Percentiles rank a stretch among this genome's conserved stretches.
Evolutionary conservation across 169 alveolate genomes (phyloP).

Genomic region (Babesia ovata): DNA sequence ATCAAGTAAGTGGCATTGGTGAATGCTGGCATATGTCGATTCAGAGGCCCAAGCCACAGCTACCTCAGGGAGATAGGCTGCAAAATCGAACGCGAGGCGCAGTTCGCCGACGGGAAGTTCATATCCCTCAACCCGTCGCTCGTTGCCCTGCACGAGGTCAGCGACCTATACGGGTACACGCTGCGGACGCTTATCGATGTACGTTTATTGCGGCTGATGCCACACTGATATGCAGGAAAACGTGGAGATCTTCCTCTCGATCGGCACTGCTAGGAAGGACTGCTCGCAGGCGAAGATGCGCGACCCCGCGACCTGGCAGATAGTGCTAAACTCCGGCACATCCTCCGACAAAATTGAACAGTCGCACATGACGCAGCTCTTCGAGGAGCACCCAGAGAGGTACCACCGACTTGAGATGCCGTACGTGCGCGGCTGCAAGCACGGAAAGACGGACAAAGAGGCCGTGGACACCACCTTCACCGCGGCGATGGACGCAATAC

Average conservation of each 20-base stretch:
- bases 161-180: constrained; percentile 43
- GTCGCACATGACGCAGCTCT: constrained; percentile 42
- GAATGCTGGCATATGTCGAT: neutral
- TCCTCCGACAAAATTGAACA: constrained; percentile 49
- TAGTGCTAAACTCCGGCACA: constrained; percentile 34
- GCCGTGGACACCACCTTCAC: constrained; percentile 52
- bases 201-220: neutral
- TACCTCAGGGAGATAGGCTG: constrained; percentile 71
- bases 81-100: constrained; percentile 70
- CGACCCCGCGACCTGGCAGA: constrained; percentile 49
- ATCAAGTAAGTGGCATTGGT: constrained; percentile 54
- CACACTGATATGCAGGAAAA: constrained; percentile 20
- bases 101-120: constrained; percentile 80
- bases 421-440: constrained; percentile 40
- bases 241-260: constrained; percentile 52
- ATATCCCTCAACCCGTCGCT: constrained; percentile 77
- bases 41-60: constrained; percentile 74
- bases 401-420: constrained; percentile 62
- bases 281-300: neutral
- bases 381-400: constrained; percentile 51
- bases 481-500: constrained; percentile 22
- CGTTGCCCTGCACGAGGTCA: constrained; percentile 78
- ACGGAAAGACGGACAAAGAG: constrained; percentile 55
- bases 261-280: constrained; percentile 39
- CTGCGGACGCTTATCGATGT: constrained; percentile 50